phyloP scores from a whole-genome alignment of 129 eudicot species.

The Apium graveolens region DNA sequence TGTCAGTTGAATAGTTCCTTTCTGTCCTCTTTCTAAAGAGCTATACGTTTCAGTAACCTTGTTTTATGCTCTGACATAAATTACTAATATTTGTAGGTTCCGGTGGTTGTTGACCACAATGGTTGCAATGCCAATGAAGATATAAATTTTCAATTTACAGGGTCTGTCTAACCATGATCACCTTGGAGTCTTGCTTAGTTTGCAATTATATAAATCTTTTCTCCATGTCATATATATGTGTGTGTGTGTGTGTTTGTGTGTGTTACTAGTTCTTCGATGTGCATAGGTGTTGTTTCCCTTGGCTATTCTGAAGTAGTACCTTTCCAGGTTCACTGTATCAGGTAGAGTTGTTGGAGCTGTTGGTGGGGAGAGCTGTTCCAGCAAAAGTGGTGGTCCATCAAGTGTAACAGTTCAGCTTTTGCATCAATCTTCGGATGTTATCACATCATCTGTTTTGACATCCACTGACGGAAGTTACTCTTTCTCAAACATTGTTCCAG shows the following conservation, averaged over 20 bases:
- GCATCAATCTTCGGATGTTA: conserved; percentile 48
- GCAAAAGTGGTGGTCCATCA: conserved; percentile 74
- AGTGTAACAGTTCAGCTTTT: conserved; percentile 75
- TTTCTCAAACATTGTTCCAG: conserved; percentile 74
- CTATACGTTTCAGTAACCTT: conserved; percentile 11
- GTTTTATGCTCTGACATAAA: conserved; percentile 11
- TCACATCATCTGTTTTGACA: conserved; percentile 67
- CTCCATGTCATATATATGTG: no score
- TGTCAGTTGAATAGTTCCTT: neutral
- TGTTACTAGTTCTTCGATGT: neutral
- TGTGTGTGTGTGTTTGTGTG: no score
- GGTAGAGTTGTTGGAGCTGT: conserved; percentile 90
- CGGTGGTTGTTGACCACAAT: conserved; percentile 69
- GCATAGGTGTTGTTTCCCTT: conserved; percentile 12
- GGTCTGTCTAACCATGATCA: conserved; percentile 42
- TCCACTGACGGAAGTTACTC: conserved; percentile 68
- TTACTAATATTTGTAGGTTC: conserved; percentile 48
- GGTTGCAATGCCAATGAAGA: conserved; percentile 97
- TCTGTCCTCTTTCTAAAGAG: neutral
- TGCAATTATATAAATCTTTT: neutral
- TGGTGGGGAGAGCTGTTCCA: conserved; percentile 72
- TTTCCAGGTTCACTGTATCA: conserved; percentile 70
- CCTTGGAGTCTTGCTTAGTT: neutral
- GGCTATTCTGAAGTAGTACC: conserved; percentile 17
- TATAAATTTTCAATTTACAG: conserved; percentile 89